Conservation (phyloP, 1,139 yeast species). For the Dujonia santamariae region DNA sequence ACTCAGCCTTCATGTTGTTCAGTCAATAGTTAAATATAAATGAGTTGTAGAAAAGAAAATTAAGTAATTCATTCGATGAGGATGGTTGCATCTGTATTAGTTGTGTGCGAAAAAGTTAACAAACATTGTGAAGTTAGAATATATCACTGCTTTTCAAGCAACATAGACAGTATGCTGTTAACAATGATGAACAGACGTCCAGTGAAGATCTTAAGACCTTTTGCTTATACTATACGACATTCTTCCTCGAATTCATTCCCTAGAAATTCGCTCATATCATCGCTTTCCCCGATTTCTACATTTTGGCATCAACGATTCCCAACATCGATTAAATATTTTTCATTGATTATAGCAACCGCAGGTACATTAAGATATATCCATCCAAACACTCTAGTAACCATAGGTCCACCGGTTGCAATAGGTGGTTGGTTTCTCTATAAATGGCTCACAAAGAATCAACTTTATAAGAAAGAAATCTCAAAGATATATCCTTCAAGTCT, state of each 20-base stretch:
- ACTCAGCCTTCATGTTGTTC: slow-evolving; percentile 50
- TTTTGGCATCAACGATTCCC: slow-evolving; percentile 31
- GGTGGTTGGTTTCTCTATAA: slow-evolving; percentile 25
- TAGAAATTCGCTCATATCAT: slow-evolving; percentile 7
- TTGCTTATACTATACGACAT: too few relatives aligned
- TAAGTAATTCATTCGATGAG: too few relatives aligned
- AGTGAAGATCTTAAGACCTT: too few relatives aligned
- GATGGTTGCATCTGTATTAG: background rate
- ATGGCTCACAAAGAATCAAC: slow-evolving; percentile 12
- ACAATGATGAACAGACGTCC: too few relatives aligned
- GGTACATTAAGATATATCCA: slow-evolving; percentile 33
- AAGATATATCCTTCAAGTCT: slow-evolving; percentile 11
- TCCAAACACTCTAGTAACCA: slow-evolving; percentile 31
- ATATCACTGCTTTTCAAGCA: too few relatives aligned
- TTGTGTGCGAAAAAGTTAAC: background rate
- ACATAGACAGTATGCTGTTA: too few relatives aligned
- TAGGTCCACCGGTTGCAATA: slow-evolving; percentile 35
- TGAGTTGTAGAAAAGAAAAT: too few relatives aligned
- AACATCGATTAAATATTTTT: slow-evolving; percentile 25
- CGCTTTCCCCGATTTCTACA: slow-evolving; percentile 17
- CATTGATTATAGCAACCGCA: slow-evolving; percentile 25
- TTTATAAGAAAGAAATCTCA: slow-evolving; percentile 15
- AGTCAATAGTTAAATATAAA: too few relatives aligned
- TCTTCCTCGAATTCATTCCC: too few relatives aligned
- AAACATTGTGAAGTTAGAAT: too few relatives aligned